Evolutionary conservation across 139 green algal species (phyloP), one percentile per base, ranked within the genome.

Genomic region (Tetraselmis chui): DNA sequence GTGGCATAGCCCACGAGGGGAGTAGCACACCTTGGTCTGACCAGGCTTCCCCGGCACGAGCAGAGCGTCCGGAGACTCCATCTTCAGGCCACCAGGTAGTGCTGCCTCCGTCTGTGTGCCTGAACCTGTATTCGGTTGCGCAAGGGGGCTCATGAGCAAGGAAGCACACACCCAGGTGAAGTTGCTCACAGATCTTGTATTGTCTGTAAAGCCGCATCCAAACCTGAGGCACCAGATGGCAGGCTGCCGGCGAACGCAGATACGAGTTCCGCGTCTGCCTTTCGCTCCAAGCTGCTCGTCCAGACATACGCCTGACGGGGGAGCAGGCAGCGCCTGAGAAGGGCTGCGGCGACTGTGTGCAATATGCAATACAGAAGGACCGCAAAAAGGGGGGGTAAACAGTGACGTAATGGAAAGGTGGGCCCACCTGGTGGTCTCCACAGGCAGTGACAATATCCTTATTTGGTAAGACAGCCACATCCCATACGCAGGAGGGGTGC

Each of bases 401-500:
- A n/a, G n/a, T n/a, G n/a, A n/a, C n/a, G n/a, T n/a, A n/a, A n/a
- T n/a, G n/a, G n/a, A n/a, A n/a, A n/a, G n/a, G n/a, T 81, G 0
- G 84, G 29, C 5, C 84, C 83, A 59, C 29, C 81, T 24, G 1
- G 92, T 91, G 28, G 85, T 92, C 80, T 95, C 85, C 2, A 87
- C 95, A 99, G 31, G 83, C 96, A 2, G 89, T 98, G 28, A 96
- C 85, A 5, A 98, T 85, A 80, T 95, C 92, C 0, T 22, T 22
- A 32, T 86, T 88, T 2, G 89, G 82, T 26, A 95, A 86, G 86
- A 96, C 98, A 1, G 82, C 86, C 22, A 97, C 89, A 25, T 83
- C 92, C 96, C 96, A 99, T n/a, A 98, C 85, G 84, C 93, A 97
- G 2, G 90, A 92, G 11, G 94, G 90, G 83, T 98, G 94, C 83